Evolutionary conservation across 1,284 basidiomycete genomes (phyloP).

Genomic region (Neonothopanus nambi): DNA sequence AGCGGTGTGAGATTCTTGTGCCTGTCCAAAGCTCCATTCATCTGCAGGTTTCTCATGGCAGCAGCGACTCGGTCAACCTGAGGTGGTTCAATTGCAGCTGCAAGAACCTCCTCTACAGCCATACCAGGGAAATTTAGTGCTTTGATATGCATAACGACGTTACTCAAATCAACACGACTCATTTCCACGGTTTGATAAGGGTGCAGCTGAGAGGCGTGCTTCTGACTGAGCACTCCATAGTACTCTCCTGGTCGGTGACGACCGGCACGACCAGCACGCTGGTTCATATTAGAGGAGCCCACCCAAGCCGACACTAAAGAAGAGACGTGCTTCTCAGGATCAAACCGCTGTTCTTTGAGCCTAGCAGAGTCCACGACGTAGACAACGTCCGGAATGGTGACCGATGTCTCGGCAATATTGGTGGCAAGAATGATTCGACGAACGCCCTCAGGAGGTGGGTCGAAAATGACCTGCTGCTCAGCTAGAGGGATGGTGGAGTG

Average conservation of each 20-base stretch:
- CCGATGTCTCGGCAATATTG: slow-evolving; percentile 95
- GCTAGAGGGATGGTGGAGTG: slow-evolving; percentile 90
- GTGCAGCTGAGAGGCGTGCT: slow-evolving; percentile 64
- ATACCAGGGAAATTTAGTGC: slow-evolving; percentile 92
- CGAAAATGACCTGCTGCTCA: slow-evolving; percentile 92
- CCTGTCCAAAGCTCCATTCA: slow-evolving; percentile 87
- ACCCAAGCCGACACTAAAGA: slow-evolving; percentile 90
- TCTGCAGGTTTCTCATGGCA: slow-evolving; percentile 81
- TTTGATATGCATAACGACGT: slow-evolving; percentile 96
- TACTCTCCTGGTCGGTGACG: slow-evolving; percentile 92
- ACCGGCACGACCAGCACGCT: slow-evolving; percentile 92
- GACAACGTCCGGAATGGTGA: slow-evolving; percentile 96
- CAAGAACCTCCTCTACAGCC: slow-evolving; percentile 86
- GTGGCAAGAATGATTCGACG: slow-evolving; percentile 91
- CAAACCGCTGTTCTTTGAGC: slow-evolving; percentile 93
- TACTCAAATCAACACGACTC: slow-evolving; percentile 90
- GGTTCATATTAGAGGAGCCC: slow-evolving; percentile 90
- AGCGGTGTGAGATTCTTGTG: slow-evolving; percentile 83
- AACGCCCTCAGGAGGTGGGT: slow-evolving; percentile 73
- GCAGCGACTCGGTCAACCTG: slow-evolving; percentile 74
- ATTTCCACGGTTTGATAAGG: slow-evolving; percentile 94
- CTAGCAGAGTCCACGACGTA: slow-evolving; percentile 91
- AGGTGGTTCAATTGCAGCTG: slow-evolving; percentile 90
- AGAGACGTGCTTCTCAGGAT: slow-evolving; percentile 86
- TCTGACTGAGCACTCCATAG: slow-evolving; percentile 79